Evolutionary conservation across 176 grass and related monocot species (phyloP), one percentile per base, ranked within the genome.

Genomic region (Paspalum notatum): DNA sequence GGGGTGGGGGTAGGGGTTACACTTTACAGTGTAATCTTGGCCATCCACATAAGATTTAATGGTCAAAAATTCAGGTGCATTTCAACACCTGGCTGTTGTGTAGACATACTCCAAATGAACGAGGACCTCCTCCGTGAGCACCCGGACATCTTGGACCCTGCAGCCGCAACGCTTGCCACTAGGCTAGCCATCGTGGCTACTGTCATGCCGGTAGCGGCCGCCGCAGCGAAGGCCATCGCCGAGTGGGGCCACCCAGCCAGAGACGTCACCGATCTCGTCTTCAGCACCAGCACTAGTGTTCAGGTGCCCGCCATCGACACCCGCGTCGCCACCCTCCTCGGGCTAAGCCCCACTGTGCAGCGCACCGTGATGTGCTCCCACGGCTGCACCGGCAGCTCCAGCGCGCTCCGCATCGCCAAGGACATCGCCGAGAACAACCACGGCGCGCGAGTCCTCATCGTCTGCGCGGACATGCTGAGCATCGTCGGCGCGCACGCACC

Each of bases 371-470:
- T 86, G 15, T 73, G 65, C 78, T 78, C 53, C 58, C 83, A 82
- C 1, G 76, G 38, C 21, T 89, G 74, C 66, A 73, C 58, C 37
- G 84, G 75, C 10, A 84, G 76, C 27, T 61, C 74, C 51, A 44
- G 14, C 39, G 79, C 80, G 26, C 50, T 90, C 25, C 87, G 91
- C 24, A 11, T 93, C 0, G 91, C 91, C 59, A 93, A 79, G 84
- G 91, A 93, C 67, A 25, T 90, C 7, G 87, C 91, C 2, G 87
- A 90, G 72, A 90, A 76, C 72, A 90, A 75, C 67, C 75, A 46
- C 40, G 66, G 72, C 17, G 87, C 91, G 22, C 72, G 87, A 8
- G 66, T 93, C 13, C 87, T 93, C 18, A 72, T 87, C 7, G 52
- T 75, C 0, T 90, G 84, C 21, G 75, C 84, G 0, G 91, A 93